Evolutionary conservation across 768 basidiomycete genomes (phyloP).

Genomic region (Termitomyces sp.): DNA sequence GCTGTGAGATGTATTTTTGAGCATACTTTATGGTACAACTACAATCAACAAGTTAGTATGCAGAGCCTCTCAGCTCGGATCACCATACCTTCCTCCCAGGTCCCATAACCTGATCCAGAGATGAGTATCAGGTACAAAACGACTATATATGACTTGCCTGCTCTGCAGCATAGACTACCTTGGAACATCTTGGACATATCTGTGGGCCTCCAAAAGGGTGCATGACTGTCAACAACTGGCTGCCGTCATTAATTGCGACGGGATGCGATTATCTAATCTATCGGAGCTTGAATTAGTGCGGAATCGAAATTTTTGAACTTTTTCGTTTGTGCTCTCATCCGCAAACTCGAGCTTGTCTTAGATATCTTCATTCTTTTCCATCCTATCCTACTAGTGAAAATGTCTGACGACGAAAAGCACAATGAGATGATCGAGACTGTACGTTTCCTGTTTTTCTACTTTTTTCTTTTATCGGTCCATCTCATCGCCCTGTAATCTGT

Average conservation of each 20-base stretch:
- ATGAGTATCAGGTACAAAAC: not conserved
- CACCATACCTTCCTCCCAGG: conserved; percentile 77
- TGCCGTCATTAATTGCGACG: too few relatives aligned
- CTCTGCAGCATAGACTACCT: conserved; percentile 83
- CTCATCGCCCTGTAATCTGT: not conserved
- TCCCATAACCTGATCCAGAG: conserved; percentile 62
- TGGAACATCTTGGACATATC: conserved; percentile 67
- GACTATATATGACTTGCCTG: conserved; percentile 43
- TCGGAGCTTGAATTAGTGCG: conserved; percentile 15
- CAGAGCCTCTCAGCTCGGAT: conserved; percentile 1
- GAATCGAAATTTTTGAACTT: conserved; percentile 17
- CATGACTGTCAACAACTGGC: conserved; percentile 36
- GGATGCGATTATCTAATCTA: conserved; percentile 15
- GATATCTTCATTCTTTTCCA: conserved; percentile 18
- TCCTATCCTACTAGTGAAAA: conserved; percentile 31
- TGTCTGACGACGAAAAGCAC: conserved; percentile 89
- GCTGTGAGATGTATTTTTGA: not conserved
- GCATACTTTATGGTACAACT: conserved; percentile 78
- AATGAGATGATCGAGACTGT: conserved; percentile 85
- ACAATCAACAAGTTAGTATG: conserved; percentile 2
- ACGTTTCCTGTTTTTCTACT: conserved; percentile 14
- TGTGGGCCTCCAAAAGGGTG: conserved; percentile 70
- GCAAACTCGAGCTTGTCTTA: conserved; percentile 16
- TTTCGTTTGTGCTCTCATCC: conserved; percentile 13
- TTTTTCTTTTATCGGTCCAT: not conserved